Evolutionary conservation across 345 rosid genomes (phyloP).

Genomic region (Salix dunnii): DNA sequence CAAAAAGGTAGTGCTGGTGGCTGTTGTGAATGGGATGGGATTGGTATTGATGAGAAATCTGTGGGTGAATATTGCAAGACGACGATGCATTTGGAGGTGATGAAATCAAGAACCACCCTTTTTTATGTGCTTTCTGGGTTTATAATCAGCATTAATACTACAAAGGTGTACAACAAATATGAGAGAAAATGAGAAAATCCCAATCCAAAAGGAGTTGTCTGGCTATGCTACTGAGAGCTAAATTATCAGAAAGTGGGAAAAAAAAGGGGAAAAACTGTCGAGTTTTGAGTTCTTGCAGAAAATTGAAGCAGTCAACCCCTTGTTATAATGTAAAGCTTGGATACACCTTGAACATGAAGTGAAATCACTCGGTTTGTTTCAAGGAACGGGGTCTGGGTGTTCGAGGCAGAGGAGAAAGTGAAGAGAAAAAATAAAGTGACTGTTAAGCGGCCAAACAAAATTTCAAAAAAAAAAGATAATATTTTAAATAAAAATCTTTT

Average conservation of each 20-base stretch:
- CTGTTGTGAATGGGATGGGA: slow-evolving; percentile 9
- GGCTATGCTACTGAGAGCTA: background rate
- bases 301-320: background rate
- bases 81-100: slow-evolving; percentile 46
- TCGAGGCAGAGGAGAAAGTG: background rate
- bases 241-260: background rate
- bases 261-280: background rate
- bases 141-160: background rate
- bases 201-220: background rate
- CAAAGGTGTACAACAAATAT: background rate
- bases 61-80: slow-evolving; percentile 31
- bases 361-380: too few species aligned
- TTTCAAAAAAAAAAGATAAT: too few species aligned
- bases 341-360: background rate
- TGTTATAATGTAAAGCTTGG: background rate
- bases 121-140: slow-evolving; percentile 12
- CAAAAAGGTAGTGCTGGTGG: slow-evolving; percentile 13
- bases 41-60: slow-evolving; percentile 29
- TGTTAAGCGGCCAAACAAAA: too few species aligned
- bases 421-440: background rate
- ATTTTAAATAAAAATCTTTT: too few species aligned
- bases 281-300: background rate
- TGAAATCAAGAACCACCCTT: slow-evolving; percentile 3
- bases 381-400: background rate
- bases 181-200: background rate